These are phyloP conservation scores for Scalesia atractyloides DNA, from an alignment of 129 eudicot genomes.

Conservation along the genomic window DNA sequence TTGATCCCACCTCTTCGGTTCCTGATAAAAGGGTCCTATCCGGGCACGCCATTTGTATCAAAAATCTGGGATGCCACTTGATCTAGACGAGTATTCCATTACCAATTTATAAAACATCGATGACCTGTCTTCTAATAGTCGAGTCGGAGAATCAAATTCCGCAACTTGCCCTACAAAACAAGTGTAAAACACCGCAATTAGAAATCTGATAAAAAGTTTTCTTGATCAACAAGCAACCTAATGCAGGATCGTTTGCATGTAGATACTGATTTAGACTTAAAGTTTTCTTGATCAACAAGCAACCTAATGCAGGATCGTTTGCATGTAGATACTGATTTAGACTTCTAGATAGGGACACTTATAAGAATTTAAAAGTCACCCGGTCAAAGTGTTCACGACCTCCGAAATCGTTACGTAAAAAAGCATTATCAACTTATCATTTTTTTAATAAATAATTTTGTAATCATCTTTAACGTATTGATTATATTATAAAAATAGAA, in stretches of 20 bases:
- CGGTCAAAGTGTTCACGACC: background rate
- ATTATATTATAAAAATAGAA: background rate
- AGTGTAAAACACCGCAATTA: background rate
- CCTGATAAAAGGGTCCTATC: slow-evolving; percentile 11
- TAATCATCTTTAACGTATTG: background rate
- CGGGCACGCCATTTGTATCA: slow-evolving; percentile 24
- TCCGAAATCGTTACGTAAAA: background rate
- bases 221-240: background rate
- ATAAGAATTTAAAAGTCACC: background rate
- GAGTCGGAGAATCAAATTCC: slow-evolving; percentile 78
- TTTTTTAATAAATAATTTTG: background rate
- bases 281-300: slow-evolving; percentile 9
- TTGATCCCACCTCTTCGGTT: slow-evolving; percentile 26
- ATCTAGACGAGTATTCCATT: slow-evolving; percentile 77
- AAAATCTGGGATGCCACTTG: slow-evolving; percentile 62
- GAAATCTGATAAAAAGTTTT: slow-evolving; percentile 4
- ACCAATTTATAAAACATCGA: slow-evolving; percentile 88
- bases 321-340: background rate
- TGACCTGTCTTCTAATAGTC: slow-evolving; percentile 70
- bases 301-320: slow-evolving; percentile 2
- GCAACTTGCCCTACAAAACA: slow-evolving; percentile 76
- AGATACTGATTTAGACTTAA: background rate
- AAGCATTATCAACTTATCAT: background rate
- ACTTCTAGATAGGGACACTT: background rate
- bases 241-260: background rate